Conservation (phyloP, 768 basidiomycete genomes). For the Hygrocybe punicea region DNA sequence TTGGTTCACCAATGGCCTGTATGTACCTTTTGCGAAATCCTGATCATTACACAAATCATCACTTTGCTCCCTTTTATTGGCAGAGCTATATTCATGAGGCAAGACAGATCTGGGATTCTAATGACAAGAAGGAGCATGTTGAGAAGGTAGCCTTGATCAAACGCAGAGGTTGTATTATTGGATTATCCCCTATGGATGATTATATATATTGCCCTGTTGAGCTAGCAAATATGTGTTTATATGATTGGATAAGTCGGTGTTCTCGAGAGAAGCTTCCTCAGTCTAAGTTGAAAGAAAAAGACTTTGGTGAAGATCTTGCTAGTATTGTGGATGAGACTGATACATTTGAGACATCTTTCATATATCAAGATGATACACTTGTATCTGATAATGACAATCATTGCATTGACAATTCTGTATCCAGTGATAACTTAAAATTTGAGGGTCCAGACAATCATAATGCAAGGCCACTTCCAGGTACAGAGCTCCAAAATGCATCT, state of each 20-base stretch:
- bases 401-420: too few relatives aligned
- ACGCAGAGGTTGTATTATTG: constrained; percentile 14
- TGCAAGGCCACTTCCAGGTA: neutral
- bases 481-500: constrained; percentile 10
- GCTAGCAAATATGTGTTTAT: constrained; percentile 10
- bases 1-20: too few relatives aligned
- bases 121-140: neutral
- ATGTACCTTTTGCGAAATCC: too few relatives aligned
- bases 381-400: too few relatives aligned
- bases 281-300: neutral
- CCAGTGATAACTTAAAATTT: too few relatives aligned
- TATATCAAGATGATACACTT: constrained; percentile 21
- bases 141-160: constrained; percentile 22
- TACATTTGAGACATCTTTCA: neutral
- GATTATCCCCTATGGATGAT: constrained; percentile 16
- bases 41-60: neutral
- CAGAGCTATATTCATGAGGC: neutral
- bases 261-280: neutral
- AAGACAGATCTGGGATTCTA: neutral
- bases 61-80: neutral
- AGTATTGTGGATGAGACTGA: neutral
- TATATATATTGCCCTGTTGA: constrained; percentile 13
- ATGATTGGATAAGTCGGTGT: constrained; percentile 16
- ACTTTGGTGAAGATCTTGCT: too few relatives aligned
- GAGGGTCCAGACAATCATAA: too few relatives aligned